These are phyloP conservation scores for Podospora appendiculata DNA, from an alignment of 495 filamentous ascomycete genomes.

Conservation along the genomic window DNA sequence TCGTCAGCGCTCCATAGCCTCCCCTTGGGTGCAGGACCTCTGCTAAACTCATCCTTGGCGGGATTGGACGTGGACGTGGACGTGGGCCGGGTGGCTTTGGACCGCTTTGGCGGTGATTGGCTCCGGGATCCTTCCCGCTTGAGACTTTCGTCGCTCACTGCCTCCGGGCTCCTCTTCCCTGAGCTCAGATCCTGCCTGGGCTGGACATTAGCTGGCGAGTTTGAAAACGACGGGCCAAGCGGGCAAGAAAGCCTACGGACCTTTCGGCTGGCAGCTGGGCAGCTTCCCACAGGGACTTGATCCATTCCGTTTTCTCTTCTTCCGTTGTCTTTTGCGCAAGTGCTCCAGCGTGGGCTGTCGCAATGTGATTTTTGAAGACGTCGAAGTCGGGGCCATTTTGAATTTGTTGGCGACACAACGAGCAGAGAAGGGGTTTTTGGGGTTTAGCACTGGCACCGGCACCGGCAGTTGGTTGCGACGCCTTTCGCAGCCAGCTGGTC, in stretches of 20 bases:
- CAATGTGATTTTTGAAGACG: constrained; percentile 1
- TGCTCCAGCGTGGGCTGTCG: neutral
- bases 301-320: constrained; percentile 2
- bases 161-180: constrained; percentile 1
- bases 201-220: neutral
- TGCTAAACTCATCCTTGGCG: constrained; percentile 14
- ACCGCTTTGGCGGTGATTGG: constrained; percentile 12
- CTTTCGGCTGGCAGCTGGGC: neutral
- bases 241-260: neutral
- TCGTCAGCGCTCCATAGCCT: constrained; percentile 29
- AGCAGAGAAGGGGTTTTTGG: neutral
- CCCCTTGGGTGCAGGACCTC: constrained; percentile 21
- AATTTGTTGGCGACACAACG: neutral
- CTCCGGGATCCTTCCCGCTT: constrained; percentile 12
- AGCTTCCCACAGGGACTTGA: neutral
- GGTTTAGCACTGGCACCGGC: neutral
- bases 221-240: neutral
- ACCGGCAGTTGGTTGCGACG: neutral
- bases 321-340: constrained; percentile 3
- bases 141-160: neutral
- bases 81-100: constrained; percentile 5
- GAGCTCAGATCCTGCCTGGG: neutral
- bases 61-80: neutral
- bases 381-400: neutral
- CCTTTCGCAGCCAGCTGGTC: neutral